Evolutionary conservation across 352 stramenopile species (phyloP).

Genomic region (Phytophthora pseudosyringae): DNA sequence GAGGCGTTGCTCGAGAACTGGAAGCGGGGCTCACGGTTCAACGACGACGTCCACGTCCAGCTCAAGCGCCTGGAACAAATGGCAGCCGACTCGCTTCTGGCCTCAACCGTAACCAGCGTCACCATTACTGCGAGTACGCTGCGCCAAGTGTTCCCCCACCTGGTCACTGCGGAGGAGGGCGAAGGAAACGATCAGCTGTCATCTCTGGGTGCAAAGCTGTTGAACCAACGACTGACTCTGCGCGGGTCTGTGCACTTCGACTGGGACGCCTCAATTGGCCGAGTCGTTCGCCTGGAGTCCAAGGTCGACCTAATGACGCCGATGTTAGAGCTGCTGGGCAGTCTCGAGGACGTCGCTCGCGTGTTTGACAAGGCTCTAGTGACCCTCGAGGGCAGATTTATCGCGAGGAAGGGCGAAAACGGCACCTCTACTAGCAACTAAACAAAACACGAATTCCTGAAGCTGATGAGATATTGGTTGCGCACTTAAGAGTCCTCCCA

Average conservation of each 20-base stretch:
- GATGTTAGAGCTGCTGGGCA: conserved; percentile 16
- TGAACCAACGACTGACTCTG: conserved; percentile 14
- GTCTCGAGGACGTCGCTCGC: conserved; percentile 11
- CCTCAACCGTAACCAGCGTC: conserved; percentile 4
- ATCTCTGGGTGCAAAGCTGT: background rate
- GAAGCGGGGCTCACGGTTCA: conserved; percentile 16
- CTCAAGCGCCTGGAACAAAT: conserved; percentile 13
- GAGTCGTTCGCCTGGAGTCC: conserved; percentile 9
- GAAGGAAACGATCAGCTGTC: background rate
- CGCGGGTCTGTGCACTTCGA: conserved; percentile 18
- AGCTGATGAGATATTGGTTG: too few relatives aligned
- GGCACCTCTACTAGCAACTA: too few relatives aligned
- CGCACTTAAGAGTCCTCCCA: background rate
- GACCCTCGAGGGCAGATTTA: conserved; percentile 15
- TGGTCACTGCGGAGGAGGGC: background rate
- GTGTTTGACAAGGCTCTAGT: conserved; percentile 18
- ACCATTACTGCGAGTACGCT: conserved; percentile 20
- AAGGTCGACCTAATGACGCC: conserved; percentile 14
- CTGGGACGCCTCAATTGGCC: conserved; percentile 12
- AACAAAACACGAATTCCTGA: too few relatives aligned
- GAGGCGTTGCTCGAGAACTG: conserved; percentile 19
- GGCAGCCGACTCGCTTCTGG: conserved; percentile 1
- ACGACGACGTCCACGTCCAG: conserved; percentile 12
- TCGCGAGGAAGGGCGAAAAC: too few relatives aligned
- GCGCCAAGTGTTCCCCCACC: conserved; percentile 17